Conservation (phyloP, 495 filamentous ascomycete species). For the Chaetomium fimeti region DNA sequence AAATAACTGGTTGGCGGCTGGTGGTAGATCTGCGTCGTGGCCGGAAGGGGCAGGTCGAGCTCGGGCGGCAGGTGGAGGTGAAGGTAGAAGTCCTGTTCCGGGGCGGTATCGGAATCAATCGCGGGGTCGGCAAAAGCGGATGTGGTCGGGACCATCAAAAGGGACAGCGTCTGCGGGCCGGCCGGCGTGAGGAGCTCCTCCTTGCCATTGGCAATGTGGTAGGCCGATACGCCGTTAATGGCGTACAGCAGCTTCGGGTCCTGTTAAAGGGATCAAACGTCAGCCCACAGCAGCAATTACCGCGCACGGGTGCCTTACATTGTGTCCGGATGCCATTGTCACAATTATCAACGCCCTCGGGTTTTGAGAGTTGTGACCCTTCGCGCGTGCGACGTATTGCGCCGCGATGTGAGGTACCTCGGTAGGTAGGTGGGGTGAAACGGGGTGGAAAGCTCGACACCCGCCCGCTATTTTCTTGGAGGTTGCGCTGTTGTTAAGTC, state of each 20-base stretch:
- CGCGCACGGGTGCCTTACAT: constrained; percentile 39
- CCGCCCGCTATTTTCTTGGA: neutral
- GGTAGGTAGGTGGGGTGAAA: neutral
- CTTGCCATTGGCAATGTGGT: constrained; percentile 82
- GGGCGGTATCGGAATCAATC: constrained; percentile 54
- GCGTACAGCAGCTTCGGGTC: constrained; percentile 82
- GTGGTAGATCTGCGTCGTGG: constrained; percentile 93
- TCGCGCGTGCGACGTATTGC: neutral
- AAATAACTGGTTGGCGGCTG: constrained; percentile 86
- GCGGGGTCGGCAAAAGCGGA: constrained; percentile 65
- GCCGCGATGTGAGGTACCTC: constrained; percentile 4
- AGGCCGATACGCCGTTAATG: constrained; percentile 79
- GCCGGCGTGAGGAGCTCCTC: constrained; percentile 79
- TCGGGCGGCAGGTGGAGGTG: constrained; percentile 92
- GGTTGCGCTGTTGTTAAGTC: constrained; percentile 1
- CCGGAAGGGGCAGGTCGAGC: constrained; percentile 83
- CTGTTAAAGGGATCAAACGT: constrained; percentile 29
- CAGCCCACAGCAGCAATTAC: constrained; percentile 2
- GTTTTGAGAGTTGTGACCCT: neutral
- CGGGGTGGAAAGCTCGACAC: neutral
- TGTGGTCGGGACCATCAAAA: constrained; percentile 89
- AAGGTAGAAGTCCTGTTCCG: constrained; percentile 91
- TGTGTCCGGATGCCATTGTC: constrained; percentile 52
- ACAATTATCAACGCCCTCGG: neutral
- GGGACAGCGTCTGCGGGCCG: constrained; percentile 81